Evolutionary conservation across 2,329 filamentous ascomycete genomes (phyloP).

Genomic region (Diaporthe velutina): DNA sequence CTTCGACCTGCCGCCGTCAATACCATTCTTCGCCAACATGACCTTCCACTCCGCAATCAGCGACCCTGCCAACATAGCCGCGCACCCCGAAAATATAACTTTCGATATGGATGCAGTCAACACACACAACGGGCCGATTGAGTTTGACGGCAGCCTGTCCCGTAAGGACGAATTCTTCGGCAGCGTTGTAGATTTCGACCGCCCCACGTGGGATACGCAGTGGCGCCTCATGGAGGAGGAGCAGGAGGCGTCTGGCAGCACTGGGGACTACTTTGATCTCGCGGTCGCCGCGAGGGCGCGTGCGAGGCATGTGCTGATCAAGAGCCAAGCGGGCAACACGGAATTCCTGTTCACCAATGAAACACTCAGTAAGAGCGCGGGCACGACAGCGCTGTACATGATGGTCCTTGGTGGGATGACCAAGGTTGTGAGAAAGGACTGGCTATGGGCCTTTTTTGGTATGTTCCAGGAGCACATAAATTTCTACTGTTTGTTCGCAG

Average conservation of each 20-base stretch:
- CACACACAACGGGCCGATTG: slow-evolving; percentile 26
- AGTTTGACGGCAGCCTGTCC: slow-evolving; percentile 29
- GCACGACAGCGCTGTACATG: slow-evolving; percentile 24
- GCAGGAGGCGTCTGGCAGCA: background rate
- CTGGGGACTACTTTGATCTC: background rate
- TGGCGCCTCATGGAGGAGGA: slow-evolving; percentile 30
- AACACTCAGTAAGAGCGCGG: slow-evolving; percentile 13
- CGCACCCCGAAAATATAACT: background rate
- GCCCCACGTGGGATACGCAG: slow-evolving; percentile 7
- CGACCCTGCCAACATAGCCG: slow-evolving; percentile 22
- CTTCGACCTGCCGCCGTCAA: slow-evolving; percentile 6
- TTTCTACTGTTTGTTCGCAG: background rate
- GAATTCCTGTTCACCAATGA: slow-evolving; percentile 5
- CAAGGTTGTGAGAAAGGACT: slow-evolving; percentile 24
- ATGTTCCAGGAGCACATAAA: background rate
- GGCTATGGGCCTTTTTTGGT: slow-evolving; percentile 29
- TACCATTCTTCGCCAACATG: background rate
- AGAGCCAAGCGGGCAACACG: slow-evolving; percentile 21
- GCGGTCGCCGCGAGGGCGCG: slow-evolving; percentile 15
- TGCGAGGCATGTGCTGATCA: slow-evolving; percentile 28
- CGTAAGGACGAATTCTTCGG: slow-evolving; percentile 30
- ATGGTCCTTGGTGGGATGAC: slow-evolving; percentile 24
- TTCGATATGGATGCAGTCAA: slow-evolving; percentile 22
- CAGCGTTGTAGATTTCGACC: slow-evolving; percentile 10
- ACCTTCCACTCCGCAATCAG: slow-evolving; percentile 14